A percentile compares a stretch with the other conserved stretches of the same genome.
These are phyloP conservation scores for Solanum appendiculatum DNA, from an alignment of 257 asterid genomes.

Conservation along the genomic window DNA sequence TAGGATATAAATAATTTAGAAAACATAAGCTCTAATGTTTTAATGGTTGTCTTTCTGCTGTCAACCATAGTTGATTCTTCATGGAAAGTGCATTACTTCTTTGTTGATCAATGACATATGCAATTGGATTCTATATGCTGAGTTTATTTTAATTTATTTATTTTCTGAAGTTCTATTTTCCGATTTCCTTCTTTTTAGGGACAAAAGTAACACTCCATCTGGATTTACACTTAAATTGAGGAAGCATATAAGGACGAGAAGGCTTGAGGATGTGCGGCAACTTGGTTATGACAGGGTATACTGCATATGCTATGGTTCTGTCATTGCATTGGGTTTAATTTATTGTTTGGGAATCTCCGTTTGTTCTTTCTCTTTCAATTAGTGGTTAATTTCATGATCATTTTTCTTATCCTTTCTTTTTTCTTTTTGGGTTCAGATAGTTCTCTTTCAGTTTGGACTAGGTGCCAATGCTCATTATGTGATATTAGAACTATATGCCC, in stretches of 20 bases:
- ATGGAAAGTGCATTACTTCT: background rate
- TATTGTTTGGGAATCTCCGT: background rate
- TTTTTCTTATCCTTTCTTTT: background rate
- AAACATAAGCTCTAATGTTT: background rate
- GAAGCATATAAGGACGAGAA: slow-evolving; percentile 90
- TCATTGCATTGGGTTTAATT: background rate
- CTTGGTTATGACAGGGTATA: slow-evolving; percentile 97
- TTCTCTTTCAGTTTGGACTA: slow-evolving; percentile 88
- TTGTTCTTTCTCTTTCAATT: background rate
- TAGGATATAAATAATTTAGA: background rate
- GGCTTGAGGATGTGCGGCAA: slow-evolving; percentile 97
- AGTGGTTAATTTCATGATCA: background rate
- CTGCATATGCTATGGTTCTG: background rate
- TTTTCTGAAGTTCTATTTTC: background rate
- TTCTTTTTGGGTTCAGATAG: slow-evolving; percentile 38
- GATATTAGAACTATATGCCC: slow-evolving; percentile 93
- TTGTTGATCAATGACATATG: background rate
- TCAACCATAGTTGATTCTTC: background rate
- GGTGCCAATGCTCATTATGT: slow-evolving; percentile 85
- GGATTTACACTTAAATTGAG: slow-evolving; percentile 94
- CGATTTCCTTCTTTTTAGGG: slow-evolving; percentile 30
- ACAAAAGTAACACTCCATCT: slow-evolving; percentile 94
- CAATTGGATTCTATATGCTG: background rate
- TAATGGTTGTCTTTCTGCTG: background rate
- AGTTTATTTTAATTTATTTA: background rate